Conservation (phyloP, 108 stramenopile genomes). For the Conticribra weissflogii region DNA sequence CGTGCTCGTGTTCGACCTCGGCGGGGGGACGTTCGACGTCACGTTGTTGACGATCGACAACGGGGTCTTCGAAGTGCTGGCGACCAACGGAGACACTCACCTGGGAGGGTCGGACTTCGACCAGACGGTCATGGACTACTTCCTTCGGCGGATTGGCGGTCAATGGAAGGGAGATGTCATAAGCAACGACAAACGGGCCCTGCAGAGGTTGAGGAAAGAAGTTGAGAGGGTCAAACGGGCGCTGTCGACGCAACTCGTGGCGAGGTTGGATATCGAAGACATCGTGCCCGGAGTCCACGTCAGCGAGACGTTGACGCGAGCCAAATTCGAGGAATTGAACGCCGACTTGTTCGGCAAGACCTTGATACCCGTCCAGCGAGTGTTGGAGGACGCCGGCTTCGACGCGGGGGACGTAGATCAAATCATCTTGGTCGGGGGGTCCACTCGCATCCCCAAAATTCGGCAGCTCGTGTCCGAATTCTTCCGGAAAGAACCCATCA, state of each 20-base stretch:
- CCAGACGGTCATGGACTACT: constrained; percentile 91
- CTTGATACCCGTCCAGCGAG: constrained; percentile 86
- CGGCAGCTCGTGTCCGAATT: constrained; percentile 91
- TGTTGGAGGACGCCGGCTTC: constrained; percentile 91
- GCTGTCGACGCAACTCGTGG: constrained; percentile 76
- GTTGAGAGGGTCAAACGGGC: constrained; percentile 92
- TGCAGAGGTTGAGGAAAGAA: constrained; percentile 88
- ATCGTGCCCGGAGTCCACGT: constrained; percentile 86
- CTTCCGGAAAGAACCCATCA: constrained; percentile 95
- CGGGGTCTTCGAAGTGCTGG: constrained; percentile 90
- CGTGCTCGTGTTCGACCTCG: constrained; percentile 97
- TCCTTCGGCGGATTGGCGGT: constrained; percentile 68
- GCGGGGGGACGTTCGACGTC: constrained; percentile 98
- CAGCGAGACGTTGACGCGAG: constrained; percentile 90
- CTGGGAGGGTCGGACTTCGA: constrained; percentile 93
- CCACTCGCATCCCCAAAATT: constrained; percentile 97
- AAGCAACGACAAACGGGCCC: constrained; percentile 69
- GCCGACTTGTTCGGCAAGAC: constrained; percentile 97
- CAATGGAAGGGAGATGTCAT: constrained; percentile 63
- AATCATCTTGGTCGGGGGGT: constrained; percentile 97
- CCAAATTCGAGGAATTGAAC: constrained; percentile 98
- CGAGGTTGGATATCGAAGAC: constrained; percentile 89
- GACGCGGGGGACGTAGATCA: constrained; percentile 92
- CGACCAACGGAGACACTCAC: constrained; percentile 91
- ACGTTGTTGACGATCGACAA: constrained; percentile 95